These are phyloP conservation scores for Wickerhamiella alocasiicola DNA, from an alignment of 805 yeast genomes.

Conservation along the genomic window DNA sequence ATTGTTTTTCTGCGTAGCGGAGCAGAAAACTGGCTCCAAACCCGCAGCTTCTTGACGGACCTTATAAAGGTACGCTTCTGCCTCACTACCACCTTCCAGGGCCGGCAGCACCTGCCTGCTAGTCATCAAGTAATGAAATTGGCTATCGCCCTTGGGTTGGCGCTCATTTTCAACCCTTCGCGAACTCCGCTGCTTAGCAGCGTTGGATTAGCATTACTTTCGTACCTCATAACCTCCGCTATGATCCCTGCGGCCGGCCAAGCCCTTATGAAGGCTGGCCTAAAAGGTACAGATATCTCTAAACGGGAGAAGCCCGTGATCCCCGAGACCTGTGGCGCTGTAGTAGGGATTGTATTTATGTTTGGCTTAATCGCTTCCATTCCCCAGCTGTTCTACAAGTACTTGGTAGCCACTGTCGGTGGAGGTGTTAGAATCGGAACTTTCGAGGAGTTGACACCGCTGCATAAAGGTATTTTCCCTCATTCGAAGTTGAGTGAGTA, in stretches of 20 bases:
- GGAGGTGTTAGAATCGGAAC: slow-evolving; percentile 45
- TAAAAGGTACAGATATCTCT: slow-evolving; percentile 74
- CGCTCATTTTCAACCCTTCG: slow-evolving; percentile 15
- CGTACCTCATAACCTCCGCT: slow-evolving; percentile 10
- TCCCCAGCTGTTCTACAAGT: slow-evolving; percentile 76
- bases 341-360: slow-evolving; percentile 68
- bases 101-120: slow-evolving; percentile 5
- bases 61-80: slow-evolving; percentile 3
- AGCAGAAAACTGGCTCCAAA: background rate
- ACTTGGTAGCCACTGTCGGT: slow-evolving; percentile 44
- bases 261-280: slow-evolving; percentile 37
- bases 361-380: slow-evolving; percentile 72
- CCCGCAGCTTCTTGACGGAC: slow-evolving; percentile 2
- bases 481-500: slow-evolving; percentile 70
- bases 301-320: slow-evolving; percentile 61
- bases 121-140: slow-evolving; percentile 8
- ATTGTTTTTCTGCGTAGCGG: too few species aligned
- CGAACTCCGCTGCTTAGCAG: slow-evolving; percentile 14
- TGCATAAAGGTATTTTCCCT: slow-evolving; percentile 38
- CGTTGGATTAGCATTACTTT: slow-evolving; percentile 16
- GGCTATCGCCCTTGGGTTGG: slow-evolving; percentile 13
- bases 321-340: slow-evolving; percentile 90
- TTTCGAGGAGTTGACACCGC: slow-evolving; percentile 11
- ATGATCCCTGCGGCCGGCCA: slow-evolving; percentile 21
- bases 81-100: background rate